phyloP scores from a whole-genome alignment of 192 early-diverging fungal species.

The Coemansia sp. region DNA sequence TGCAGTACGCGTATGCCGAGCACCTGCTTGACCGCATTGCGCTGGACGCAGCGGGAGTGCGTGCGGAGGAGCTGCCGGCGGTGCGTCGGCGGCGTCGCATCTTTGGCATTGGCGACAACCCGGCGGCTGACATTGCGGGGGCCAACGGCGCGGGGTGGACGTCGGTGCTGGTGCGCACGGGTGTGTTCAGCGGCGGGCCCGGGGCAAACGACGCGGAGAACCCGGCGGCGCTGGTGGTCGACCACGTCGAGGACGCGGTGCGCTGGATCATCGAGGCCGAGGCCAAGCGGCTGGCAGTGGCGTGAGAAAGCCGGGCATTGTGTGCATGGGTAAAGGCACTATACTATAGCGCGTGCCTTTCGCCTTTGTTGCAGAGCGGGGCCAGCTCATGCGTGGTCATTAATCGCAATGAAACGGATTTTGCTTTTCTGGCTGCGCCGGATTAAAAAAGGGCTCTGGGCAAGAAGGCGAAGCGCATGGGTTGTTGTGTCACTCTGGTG shows the following conservation, averaged over 20 bases:
- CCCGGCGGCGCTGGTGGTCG: conserved; percentile 57
- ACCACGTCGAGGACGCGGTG: conserved; percentile 67
- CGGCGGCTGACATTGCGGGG: conserved; percentile 68
- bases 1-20: conserved; percentile 74
- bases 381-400: too few species aligned
- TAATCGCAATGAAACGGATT: too few species aligned
- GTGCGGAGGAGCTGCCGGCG: conserved; percentile 3
- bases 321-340: too few species aligned
- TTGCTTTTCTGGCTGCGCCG: too few species aligned
- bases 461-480: too few species aligned
- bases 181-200: conserved; percentile 55
- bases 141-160: conserved; percentile 72
- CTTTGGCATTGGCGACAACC: conserved; percentile 67
- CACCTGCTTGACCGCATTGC: conserved; percentile 42
- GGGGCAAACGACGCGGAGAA: conserved; percentile 51
- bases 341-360: too few species aligned
- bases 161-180: conserved; percentile 67
- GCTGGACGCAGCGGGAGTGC: conserved; percentile 7
- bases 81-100: conserved; percentile 22
- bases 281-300: background rate
- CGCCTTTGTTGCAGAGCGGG: too few species aligned
- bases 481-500: too few species aligned
- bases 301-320: too few species aligned
- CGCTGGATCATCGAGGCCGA: conserved; percentile 40
- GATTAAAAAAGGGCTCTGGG: too few species aligned